Evolutionary conservation across 495 filamentous ascomycete species (phyloP), one percentile per base, ranked within the genome.

Genomic region (Usnea hakonensis): DNA sequence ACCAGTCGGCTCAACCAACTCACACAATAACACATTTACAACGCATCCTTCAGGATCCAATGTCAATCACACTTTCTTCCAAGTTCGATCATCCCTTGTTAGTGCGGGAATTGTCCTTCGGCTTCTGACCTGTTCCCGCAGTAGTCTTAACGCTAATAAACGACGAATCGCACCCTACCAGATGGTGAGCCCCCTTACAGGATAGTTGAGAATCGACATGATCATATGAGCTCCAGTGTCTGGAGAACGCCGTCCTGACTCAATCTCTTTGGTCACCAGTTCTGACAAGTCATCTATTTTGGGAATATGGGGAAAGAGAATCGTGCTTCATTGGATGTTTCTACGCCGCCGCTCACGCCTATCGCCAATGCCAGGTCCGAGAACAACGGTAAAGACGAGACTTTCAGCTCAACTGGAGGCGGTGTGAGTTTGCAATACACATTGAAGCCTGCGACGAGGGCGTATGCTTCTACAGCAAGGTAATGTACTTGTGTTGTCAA

Each of bases 381-480:
- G 21, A 48, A 21, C 21, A 48, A 21, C 21, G 46, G 23, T 16
- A 17, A 50, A 30, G 0, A 1, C 2, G 10, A 50, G 0, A 16
- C 14, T 21, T 11, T 21, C 0, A 30, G 5, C 9, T 14, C 7
- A 26, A 30, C 14, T 50, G 23, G 8, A 7, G 13, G 48, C 0
- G 6, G 5, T 32, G 14, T 19, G 28, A 10, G n/a, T 19, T 26
- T 52, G 3, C 14, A 30, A 16, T 61, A 61, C 21, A 33, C 59
- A 3, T 9, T 61, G 37, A 61, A 61, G 41, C 48, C 59, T 55
- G 7, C 37, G 17, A 33, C 17, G 3, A 61, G 59, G 16, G 59
- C 59, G 17, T 61, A 41, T 36, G 59, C 48, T 61, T 61, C 59
- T 10, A 61, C 59, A 16, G 59, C 59, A 16, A 61, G 59, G 59